Evolutionary conservation across 495 filamentous ascomycete species (phyloP).

Genomic region (Penicilliopsis zonata): DNA sequence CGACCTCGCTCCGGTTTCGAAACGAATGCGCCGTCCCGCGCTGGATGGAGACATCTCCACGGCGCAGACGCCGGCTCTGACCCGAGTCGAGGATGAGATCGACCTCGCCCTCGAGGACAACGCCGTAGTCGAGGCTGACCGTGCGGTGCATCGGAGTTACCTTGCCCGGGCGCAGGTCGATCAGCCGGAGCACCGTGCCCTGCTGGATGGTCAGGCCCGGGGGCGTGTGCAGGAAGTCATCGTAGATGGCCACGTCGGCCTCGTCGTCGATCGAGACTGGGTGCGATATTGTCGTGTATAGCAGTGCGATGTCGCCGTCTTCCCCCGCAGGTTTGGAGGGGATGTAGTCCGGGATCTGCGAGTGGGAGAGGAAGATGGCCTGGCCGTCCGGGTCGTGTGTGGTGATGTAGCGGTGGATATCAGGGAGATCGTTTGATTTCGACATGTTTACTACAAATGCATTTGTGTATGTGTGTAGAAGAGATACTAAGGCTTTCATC

Average conservation of each 20-base stretch:
- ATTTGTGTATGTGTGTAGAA: too few relatives aligned
- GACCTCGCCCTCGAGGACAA: constrained; percentile 59
- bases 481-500: too few relatives aligned
- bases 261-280: constrained; percentile 21
- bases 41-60: constrained; percentile 56
- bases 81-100: constrained; percentile 61
- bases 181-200: constrained; percentile 38
- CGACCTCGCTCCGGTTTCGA: constrained; percentile 37
- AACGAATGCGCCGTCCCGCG: constrained; percentile 54
- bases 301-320: constrained; percentile 25
- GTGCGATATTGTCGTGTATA: constrained; percentile 23
- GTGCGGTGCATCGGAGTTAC: constrained; percentile 62
- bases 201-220: constrained; percentile 14
- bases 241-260: constrained; percentile 22
- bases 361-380: constrained; percentile 25
- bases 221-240: constrained; percentile 22
- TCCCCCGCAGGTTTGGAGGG: constrained; percentile 16
- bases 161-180: constrained; percentile 51
- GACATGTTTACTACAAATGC: too few relatives aligned
- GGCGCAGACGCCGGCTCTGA: constrained; percentile 46
- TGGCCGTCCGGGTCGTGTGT: constrained; percentile 25
- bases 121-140: constrained; percentile 56
- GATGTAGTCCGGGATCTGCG: constrained; percentile 21
- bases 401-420: constrained; percentile 30
- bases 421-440: constrained; percentile 17